These are phyloP conservation scores for Colletotrichum aenigma DNA, from an alignment of 2,329 filamentous ascomycete species.

Conservation along the genomic window DNA sequence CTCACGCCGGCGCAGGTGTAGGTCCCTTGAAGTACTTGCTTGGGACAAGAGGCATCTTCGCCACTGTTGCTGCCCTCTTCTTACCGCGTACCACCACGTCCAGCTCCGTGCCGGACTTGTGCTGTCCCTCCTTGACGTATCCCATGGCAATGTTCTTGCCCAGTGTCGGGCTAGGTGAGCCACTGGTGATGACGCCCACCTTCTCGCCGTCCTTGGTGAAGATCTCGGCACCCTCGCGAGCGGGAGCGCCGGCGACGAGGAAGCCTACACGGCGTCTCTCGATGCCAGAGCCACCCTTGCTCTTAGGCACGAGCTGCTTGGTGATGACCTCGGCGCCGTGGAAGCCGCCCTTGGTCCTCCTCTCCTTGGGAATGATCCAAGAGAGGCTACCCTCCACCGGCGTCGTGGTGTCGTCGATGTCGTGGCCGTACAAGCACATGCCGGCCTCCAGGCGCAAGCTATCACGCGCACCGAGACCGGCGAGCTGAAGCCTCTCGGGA, in stretches of 20 bases:
- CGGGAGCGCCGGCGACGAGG: constrained; percentile 83
- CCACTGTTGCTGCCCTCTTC: constrained; percentile 74
- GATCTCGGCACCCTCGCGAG: constrained; percentile 86
- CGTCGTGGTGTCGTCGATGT: constrained; percentile 79
- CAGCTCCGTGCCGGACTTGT: constrained; percentile 85
- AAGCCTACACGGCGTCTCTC: constrained; percentile 79
- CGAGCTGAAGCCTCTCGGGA: constrained; percentile 70
- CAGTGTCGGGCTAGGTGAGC: constrained; percentile 85
- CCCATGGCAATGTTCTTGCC: constrained; percentile 96
- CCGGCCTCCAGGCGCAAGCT: constrained; percentile 93
- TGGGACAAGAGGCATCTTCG: constrained; percentile 88
- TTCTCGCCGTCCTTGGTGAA: constrained; percentile 66
- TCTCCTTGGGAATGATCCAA: constrained; percentile 87
- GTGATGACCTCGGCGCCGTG: constrained; percentile 82
- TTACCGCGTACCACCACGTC: constrained; percentile 79
- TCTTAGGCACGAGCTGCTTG: constrained; percentile 74
- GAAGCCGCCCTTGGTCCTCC: constrained; percentile 74
- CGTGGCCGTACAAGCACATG: constrained; percentile 99
- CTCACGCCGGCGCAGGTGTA: constrained; percentile 13
- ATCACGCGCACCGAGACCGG: constrained; percentile 89
- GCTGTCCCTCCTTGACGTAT: constrained; percentile 80
- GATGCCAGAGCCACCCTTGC: constrained; percentile 74
- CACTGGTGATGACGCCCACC: constrained; percentile 85
- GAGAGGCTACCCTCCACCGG: constrained; percentile 60
- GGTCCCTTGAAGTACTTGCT: constrained; percentile 73